These are phyloP conservation scores for Macadamia integrifolia DNA, from an alignment of 164 flowering plant genomes.

Conservation along the genomic window DNA sequence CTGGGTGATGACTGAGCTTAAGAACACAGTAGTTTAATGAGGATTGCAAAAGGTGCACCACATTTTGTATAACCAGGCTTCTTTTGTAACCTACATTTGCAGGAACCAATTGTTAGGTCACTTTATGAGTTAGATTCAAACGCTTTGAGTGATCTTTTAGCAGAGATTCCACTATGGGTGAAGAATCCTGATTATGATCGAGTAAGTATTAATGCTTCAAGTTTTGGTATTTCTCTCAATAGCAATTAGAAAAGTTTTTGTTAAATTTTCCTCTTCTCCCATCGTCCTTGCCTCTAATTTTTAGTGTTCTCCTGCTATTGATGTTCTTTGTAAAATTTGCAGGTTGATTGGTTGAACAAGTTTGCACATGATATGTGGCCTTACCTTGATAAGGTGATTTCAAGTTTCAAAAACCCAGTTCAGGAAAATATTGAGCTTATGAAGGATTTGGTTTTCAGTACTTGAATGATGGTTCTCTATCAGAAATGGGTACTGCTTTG, in stretches of 20 bases:
- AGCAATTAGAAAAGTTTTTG: background rate
- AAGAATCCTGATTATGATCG: conserved; percentile 78
- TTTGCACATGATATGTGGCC: conserved; percentile 73
- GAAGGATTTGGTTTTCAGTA: background rate
- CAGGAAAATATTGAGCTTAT: background rate
- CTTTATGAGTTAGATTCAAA: conserved; percentile 41
- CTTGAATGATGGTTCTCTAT: background rate
- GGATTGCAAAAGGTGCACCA: too few relatives aligned
- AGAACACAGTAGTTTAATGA: too few relatives aligned
- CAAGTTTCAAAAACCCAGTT: background rate
- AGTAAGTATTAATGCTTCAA: conserved; percentile 29
- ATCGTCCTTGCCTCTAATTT: background rate
- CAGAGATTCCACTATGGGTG: conserved; percentile 76
- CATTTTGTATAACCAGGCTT: background rate
- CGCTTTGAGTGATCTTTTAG: conserved; percentile 42
- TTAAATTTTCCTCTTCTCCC: background rate
- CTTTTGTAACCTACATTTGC: conserved; percentile 8
- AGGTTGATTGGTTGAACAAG: conserved; percentile 94
- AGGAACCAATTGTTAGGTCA: conserved; percentile 58
- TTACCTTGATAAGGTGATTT: conserved; percentile 55
- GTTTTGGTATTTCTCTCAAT: background rate
- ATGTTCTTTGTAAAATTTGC: conserved; percentile 6
- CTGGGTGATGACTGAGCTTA: too few relatives aligned
- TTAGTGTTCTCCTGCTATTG: background rate
- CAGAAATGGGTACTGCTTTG: too few relatives aligned